phyloP scores from a whole-genome alignment of 441 rosid species.

The Mallotus repandus region DNA sequence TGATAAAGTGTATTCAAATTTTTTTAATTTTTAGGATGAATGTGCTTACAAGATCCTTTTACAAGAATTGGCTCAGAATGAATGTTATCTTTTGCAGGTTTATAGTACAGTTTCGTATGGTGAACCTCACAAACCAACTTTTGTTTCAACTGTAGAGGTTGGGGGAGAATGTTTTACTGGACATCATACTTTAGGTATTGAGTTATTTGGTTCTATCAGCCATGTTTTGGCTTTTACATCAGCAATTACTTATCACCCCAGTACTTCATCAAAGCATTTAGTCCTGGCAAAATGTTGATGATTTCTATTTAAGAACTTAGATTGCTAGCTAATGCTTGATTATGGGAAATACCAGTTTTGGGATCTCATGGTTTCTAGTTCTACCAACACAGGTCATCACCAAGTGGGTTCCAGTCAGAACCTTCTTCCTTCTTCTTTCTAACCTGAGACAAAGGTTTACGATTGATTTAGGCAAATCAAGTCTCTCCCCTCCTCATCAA shows the following conservation, averaged over 20 bases:
- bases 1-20: neutral
- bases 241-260: neutral
- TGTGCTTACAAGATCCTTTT: constrained; percentile 62
- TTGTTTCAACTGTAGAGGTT: constrained; percentile 60
- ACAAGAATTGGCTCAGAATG: constrained; percentile 70
- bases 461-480: constrained; percentile 20
- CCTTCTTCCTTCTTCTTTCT: neutral
- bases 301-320: constrained; percentile 2
- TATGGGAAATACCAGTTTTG: neutral
- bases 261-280: neutral
- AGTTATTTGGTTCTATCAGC: neutral
- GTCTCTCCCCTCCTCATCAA: constrained; percentile 14
- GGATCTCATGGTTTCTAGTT: neutral
- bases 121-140: constrained; percentile 49
- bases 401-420: neutral
- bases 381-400: neutral
- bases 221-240: neutral
- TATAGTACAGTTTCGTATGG: constrained; percentile 48
- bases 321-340: neutral
- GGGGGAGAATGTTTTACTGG: constrained; percentile 51
- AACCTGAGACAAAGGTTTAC: neutral
- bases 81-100: constrained; percentile 42
- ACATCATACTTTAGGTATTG: constrained; percentile 24
- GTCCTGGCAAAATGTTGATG: neutral
- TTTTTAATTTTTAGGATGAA: constrained; percentile 42